A percentile compares a stretch with the other conserved stretches of the same genome.
Conservation (phyloP, 2,329 filamentous ascomycete genomes). For the Fusarium secorum region DNA sequence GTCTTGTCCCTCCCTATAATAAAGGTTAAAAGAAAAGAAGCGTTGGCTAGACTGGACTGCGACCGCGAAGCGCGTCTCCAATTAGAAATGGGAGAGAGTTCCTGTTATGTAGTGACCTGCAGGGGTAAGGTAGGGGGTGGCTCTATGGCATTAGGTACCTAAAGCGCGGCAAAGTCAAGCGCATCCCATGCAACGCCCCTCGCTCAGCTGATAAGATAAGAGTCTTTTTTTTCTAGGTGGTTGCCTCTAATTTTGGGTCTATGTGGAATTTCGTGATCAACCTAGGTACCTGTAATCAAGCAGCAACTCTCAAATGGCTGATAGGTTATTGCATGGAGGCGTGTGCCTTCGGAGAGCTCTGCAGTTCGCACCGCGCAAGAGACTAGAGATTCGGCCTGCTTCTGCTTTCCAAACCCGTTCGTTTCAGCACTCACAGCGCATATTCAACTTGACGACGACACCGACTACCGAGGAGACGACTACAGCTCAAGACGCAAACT, state of each 20-base stretch:
- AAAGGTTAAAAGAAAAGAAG: slow-evolving; percentile 30
- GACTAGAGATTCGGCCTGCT: background rate
- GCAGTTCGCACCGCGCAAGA: slow-evolving; percentile 22
- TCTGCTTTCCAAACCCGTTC: slow-evolving; percentile 10
- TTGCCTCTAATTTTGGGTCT: background rate
- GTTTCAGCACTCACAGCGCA: slow-evolving; percentile 13
- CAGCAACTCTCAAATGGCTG: slow-evolving; percentile 33
- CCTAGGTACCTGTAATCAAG: background rate
- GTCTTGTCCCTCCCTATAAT: background rate
- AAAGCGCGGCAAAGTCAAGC: slow-evolving; percentile 22
- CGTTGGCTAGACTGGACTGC: slow-evolving; percentile 27
- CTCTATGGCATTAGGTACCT: background rate
- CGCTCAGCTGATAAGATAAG: slow-evolving; percentile 41
- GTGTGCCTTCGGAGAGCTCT: slow-evolving; percentile 42
- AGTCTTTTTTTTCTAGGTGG: background rate
- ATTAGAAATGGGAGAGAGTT: slow-evolving; percentile 17
- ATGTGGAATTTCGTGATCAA: background rate
- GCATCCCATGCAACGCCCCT: background rate
- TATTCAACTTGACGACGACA: slow-evolving; percentile 22
- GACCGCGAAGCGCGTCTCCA: slow-evolving; percentile 40
- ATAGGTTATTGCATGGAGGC: slow-evolving; percentile 40
- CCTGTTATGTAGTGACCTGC: slow-evolving; percentile 1
- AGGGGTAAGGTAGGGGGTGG: slow-evolving; percentile 26
- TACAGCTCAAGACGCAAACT: background rate
- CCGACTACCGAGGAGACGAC: slow-evolving; percentile 7